A percentile compares a stretch with the other conserved stretches of the same genome.
phyloP scores from a whole-genome alignment of 768 basidiomycete species.

The Pholiota molesta region DNA sequence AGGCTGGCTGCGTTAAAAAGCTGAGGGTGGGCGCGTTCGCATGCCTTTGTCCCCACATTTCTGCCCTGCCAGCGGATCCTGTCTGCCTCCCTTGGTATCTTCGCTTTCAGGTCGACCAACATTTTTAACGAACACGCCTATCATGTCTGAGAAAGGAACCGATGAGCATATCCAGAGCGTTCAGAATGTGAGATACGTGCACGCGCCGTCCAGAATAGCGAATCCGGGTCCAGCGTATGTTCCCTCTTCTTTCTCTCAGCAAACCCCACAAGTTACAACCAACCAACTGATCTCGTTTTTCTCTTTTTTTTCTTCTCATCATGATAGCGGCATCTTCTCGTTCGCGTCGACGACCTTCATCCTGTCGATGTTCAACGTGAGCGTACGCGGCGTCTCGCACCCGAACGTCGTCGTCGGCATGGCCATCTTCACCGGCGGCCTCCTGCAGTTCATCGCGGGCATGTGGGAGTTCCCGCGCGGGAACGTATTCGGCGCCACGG shows the following conservation, averaged over 20 bases:
- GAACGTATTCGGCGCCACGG: constrained; percentile 68
- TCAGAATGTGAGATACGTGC: not conserved
- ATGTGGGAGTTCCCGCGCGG: constrained; percentile 76
- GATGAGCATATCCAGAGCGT: constrained; percentile 7
- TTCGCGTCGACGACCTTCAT: constrained; percentile 62
- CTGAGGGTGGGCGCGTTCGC: not conserved
- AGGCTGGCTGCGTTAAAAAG: not conserved
- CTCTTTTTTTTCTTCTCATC: not conserved
- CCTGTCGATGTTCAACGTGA: constrained; percentile 68
- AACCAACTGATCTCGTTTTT: not conserved
- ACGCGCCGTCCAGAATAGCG: constrained; percentile 29
- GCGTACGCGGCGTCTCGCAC: constrained; percentile 46
- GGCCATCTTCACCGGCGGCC: constrained; percentile 74
- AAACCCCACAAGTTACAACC: too few species aligned
- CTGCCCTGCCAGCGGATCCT: not conserved
- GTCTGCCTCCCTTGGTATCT: not conserved
- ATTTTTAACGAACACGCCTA: not conserved
- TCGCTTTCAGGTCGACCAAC: not conserved
- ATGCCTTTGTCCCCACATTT: not conserved
- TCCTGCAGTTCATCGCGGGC: constrained; percentile 79
- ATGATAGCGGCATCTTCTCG: constrained; percentile 37
- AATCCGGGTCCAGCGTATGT: constrained; percentile 37
- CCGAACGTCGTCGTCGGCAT: constrained; percentile 77
- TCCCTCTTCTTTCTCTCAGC: too few species aligned
- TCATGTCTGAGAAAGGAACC: constrained; percentile 9